Evolutionary conservation across 1,284 basidiomycete species (phyloP), one percentile per base, ranked within the genome.

Genomic region (Laetiporus sulphureus): DNA sequence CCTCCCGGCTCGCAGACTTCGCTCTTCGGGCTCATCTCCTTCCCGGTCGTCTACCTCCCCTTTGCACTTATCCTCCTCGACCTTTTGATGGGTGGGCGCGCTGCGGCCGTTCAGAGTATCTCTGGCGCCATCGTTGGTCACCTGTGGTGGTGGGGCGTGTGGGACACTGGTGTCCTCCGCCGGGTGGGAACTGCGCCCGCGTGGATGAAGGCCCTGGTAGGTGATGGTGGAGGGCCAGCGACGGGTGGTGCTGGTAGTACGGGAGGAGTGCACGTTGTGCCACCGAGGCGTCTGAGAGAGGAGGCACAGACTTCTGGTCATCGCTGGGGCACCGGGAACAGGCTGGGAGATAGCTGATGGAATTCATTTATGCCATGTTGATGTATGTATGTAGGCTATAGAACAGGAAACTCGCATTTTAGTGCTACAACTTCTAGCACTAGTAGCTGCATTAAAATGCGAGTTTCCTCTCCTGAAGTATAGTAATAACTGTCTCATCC

Each of bases 121-220:
- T 82, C 83, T 0, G 91, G 90, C 1, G 71, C 85, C 16, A 67
- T 89, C 30, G 72, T 82, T 1, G 90, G 86, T 0, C 87, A 92
- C 56, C 60, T 75, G 3, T 91, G 86, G 85, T 87, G 81, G 78
- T 83, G 80, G 77, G 61, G 71, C 29, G 67, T 83, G 11, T 79
- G 75, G 71, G 73, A 60, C 16, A 50, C 48, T 7, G 44, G 57
- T 1, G 45, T 47, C 12, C 37, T 60, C 8, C 35, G 47, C 6
- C 21, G 41, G 27, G 55, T 50, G 21, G 70, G 55, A 19, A 48
- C 43, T 20, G 71, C 70, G 32, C 70, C 70, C 10, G 49, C 49
- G 15, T 71, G 67, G 66, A 37, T 73, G 44, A 59, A 49, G 34
- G 46, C 48, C 25, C 47, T 58, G 32, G 58, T 72, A 25, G 64